These are phyloP conservation scores for Ceratocystis harringtonii DNA, from an alignment of 2,329 filamentous ascomycete species.

Conservation along the genomic window DNA sequence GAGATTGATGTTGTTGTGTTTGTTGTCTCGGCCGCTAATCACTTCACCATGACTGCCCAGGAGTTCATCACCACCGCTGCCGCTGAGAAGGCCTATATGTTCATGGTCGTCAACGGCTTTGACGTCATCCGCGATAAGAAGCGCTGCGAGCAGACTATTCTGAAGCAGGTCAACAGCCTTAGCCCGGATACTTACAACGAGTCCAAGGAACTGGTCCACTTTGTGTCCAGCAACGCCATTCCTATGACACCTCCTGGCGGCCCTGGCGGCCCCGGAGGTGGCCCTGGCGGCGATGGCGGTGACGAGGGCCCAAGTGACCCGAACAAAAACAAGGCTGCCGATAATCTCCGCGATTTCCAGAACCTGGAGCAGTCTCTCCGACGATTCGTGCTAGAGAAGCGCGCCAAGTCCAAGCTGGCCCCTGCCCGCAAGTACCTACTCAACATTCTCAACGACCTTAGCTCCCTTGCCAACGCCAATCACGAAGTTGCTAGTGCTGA, in stretches of 20 bases:
- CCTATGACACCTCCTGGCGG: slow-evolving; percentile 50
- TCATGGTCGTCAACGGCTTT: slow-evolving; percentile 96
- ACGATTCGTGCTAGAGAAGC: slow-evolving; percentile 89
- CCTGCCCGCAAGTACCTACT: slow-evolving; percentile 90
- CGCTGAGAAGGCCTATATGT: slow-evolving; percentile 94
- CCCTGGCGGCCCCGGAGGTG: slow-evolving; percentile 36
- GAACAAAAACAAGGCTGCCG: slow-evolving; percentile 71
- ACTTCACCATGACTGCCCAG: slow-evolving; percentile 94
- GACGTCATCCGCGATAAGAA: slow-evolving; percentile 87
- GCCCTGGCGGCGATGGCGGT: slow-evolving; percentile 33
- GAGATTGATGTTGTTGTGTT: slow-evolving; percentile 99
- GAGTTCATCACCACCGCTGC: slow-evolving; percentile 95
- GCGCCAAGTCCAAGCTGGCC: slow-evolving; percentile 85
- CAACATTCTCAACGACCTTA: slow-evolving; percentile 79
- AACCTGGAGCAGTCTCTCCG: slow-evolving; percentile 76
- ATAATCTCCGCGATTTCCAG: slow-evolving; percentile 81
- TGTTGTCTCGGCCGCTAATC: slow-evolving; percentile 91
- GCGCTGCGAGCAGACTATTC: slow-evolving; percentile 78
- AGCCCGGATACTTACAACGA: slow-evolving; percentile 91
- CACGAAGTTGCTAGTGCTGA: slow-evolving; percentile 74
- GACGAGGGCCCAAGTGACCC: slow-evolving; percentile 31
- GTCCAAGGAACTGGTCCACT: slow-evolving; percentile 82
- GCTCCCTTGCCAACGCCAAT: slow-evolving; percentile 73
- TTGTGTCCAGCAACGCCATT: slow-evolving; percentile 93
- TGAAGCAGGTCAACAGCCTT: slow-evolving; percentile 76